phyloP scores from a whole-genome alignment of 768 basidiomycete species.

The Tylopilus balloui region DNA sequence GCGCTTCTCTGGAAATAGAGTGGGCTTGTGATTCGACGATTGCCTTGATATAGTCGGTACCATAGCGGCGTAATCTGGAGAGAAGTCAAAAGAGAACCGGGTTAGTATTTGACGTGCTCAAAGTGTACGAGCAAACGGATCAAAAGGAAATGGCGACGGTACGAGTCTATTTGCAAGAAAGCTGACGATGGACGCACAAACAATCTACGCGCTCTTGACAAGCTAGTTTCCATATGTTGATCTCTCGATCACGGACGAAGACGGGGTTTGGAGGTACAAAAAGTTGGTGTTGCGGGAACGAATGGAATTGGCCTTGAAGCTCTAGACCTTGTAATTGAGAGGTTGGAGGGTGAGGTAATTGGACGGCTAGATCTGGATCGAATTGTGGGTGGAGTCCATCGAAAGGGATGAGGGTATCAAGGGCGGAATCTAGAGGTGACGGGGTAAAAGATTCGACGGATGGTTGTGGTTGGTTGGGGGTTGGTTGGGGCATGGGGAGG shows the following conservation, averaged over 20 bases:
- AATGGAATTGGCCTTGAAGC: conserved; percentile 22
- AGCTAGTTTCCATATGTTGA: conserved; percentile 34
- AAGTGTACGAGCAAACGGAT: too few species aligned
- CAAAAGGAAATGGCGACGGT: neutral
- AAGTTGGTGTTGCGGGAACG: conserved; percentile 24
- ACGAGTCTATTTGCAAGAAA: conserved; percentile 1
- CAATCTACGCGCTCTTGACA: conserved; percentile 34
- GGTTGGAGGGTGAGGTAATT: conserved; percentile 9
- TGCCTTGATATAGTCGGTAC: conserved; percentile 31
- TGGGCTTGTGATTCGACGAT: conserved; percentile 29
- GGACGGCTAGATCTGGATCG: conserved; percentile 16
- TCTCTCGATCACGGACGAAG: conserved; percentile 31
- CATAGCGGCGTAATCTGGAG: conserved; percentile 30
- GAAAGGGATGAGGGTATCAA: conserved; percentile 29
- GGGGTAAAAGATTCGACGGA: conserved; percentile 4
- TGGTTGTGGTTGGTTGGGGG: neutral
- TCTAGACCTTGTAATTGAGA: conserved; percentile 20
- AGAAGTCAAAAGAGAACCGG: neutral
- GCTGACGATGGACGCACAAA: conserved; percentile 23
- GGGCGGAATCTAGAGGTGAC: conserved; percentile 16
- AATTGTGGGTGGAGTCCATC: conserved; percentile 20
- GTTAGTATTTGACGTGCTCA: conserved; percentile 9
- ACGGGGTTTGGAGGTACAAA: conserved; percentile 28
- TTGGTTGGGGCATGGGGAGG: neutral
- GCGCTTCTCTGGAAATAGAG: conserved; percentile 1